Base-by-base conservation (phyloP, 2,329 filamentous ascomycete genomes). In the Davidsoniella neocaledoniae region DNA sequence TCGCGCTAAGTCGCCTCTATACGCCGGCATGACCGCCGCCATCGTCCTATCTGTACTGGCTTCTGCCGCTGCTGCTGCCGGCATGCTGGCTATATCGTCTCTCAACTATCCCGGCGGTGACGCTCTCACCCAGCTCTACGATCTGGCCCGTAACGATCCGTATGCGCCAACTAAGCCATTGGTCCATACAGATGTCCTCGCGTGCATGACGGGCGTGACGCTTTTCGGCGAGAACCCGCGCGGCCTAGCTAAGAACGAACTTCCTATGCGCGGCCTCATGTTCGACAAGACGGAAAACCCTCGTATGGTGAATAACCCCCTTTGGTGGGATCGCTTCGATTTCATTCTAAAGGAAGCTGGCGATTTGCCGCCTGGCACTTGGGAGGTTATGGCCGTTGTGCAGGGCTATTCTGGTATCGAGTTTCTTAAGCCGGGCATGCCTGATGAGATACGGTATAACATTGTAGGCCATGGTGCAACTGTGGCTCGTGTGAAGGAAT, bases 91-190 rank as follows among this genome's bases (percentile, higher is more conserved):
- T 25, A 68, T 93, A 53, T 94, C 87, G 0, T 81, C 84, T 12
- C 77, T 93, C 51, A 98, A 95, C 66, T 98, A 98, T 60, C 91
- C 91, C 1, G 91, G 91, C 44, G 91, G 86, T 19, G 76, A 84
- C 53, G 91, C 88, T 2, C 70, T 96, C 19, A 56, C 64, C 7
- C 67, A 71, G 42, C 66, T 82, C 38, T 68, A 72, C 53, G 50
- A 53, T 4, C 57, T 67, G 10, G 62, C 70, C 16, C 54, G 55
- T 43, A 40, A 50, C 17, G 52, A 53, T 16, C 53, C 59, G 37
- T 53, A 56, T 7, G 26, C 59, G 6, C 51, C 56, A 16, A 57
- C 58, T 38, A 68, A 79, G 40, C 40, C 48, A 3, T 44, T 46
- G 2, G 52, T 50, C 14, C 79, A 83, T 58, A 75, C 78, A 43